Evolutionary conservation across 768 basidiomycete species (phyloP).

Genomic region (Jaapia argillacea): DNA sequence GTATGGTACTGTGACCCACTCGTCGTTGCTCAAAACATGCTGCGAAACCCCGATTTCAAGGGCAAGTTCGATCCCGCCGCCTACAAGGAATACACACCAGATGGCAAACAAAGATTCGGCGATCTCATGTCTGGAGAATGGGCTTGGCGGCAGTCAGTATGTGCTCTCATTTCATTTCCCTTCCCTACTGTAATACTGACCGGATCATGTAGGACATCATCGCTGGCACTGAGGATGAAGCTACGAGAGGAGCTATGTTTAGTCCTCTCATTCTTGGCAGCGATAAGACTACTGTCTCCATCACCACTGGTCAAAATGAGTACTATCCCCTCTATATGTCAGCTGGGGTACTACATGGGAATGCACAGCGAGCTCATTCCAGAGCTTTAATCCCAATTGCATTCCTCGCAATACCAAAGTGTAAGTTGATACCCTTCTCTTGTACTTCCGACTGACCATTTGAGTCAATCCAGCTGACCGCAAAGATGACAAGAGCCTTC

Average conservation of each 20-base stretch:
- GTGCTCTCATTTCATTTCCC: not conserved
- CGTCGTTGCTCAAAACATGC: not conserved
- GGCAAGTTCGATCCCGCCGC: not conserved
- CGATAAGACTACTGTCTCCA: constrained; percentile 29
- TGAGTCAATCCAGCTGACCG: constrained; percentile 2
- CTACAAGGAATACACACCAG: not conserved
- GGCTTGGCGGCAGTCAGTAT: not conserved
- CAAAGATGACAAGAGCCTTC: constrained; percentile 3
- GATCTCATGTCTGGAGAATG: constrained; percentile 3
- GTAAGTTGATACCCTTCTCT: constrained; percentile 8
- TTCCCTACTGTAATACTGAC: not conserved
- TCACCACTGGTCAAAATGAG: constrained; percentile 6
- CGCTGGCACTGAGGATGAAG: not conserved
- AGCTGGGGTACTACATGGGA: constrained; percentile 1
- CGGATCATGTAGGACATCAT: not conserved
- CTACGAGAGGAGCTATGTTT: not conserved
- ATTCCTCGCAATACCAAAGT: constrained; percentile 16
- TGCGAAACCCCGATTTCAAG: not conserved
- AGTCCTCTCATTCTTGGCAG: constrained; percentile 21
- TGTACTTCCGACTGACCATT: not conserved
- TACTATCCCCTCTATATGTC: constrained; percentile 11
- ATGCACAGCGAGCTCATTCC: constrained; percentile 1
- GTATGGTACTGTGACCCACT: constrained; percentile 2
- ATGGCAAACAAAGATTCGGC: not conserved
- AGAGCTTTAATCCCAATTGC: not conserved